Base-by-base conservation (phyloP, 1,139 yeast species). In the Lodderomyces margitis region DNA sequence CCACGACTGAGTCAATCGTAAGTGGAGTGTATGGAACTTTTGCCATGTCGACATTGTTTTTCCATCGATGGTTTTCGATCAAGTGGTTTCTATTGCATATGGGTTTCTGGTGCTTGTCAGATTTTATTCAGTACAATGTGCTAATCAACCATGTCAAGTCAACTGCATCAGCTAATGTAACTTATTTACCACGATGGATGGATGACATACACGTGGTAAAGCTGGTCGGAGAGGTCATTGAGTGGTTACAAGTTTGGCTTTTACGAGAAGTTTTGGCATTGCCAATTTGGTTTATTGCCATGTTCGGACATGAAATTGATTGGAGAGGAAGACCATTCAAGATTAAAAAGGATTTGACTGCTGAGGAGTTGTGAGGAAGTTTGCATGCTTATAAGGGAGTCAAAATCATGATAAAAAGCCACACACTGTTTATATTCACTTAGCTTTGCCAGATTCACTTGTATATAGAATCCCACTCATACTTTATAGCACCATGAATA, bases 251-350 rank as follows among this genome's bases (percentile, higher is more conserved):
- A 37, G 53, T 66, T 19, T 88, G 97, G 97, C 28, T 74, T 0
- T 57, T 79, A 37, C 68, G 97, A 40, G 97, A 88, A 56, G 16
- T 72, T 0, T 63, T 87, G 45, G 96, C 96, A 1, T 66, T 88
- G 25, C 96, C 96, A 0, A 79, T 88, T 20, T 88, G 97, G 97
- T 49, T 83, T 3, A 70, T 67, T 31, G 95, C 96, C 1, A 83
- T 88, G 83, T 53, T 71, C 34, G 96, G 96, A 0, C 83, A 84
- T 28, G 75, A 74, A 41, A 84, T 88, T 32, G 83, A 81, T 46
- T 88, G 97, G 97, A 69, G 97, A 46, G 87, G 88, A 20, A 71
- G 78, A 46, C 88, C 89, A 3, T 88, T 87, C 57, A 68, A 68
- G 47, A 88, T 88, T 49, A 77, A 80, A 44, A 68, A 80, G 5